Base-by-base conservation (phyloP, 2,329 filamentous ascomycete species). In the Aspergillus pseudotamarii region DNA sequence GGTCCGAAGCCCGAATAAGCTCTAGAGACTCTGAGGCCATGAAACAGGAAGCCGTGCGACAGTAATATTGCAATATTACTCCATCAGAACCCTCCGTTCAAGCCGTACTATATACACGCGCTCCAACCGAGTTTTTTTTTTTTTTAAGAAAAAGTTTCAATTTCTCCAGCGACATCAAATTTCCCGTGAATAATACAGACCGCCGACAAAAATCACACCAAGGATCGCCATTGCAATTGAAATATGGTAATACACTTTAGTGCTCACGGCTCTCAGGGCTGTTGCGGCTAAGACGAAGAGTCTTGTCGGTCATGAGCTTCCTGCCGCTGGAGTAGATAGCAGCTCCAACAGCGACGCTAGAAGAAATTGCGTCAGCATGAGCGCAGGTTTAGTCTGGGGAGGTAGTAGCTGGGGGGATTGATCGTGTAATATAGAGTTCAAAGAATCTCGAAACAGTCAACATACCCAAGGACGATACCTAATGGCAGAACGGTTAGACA, bases 261-360 rank as follows among this genome's bases (percentile, higher is more conserved):
- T 78, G 72, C 63, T 75, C 71, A 69, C 69, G 76, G 66, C 76
- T 75, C 73, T 80, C 74, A 60, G 77, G 79, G 78, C 84, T 85
- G 81, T 92, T 89, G 77, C 93, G 90, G 79, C 84, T 84, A 72
- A 98, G 88, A 78, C 95, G 93, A 74, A 99, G 91, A 74, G 91
- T 96, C 87, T 94, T 94, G 86, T 99, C 95, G 73, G 90, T 88
- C 67, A 88, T 79, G 77, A 99, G 88, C 84, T 98, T 97, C 79
- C 90, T 89, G 77, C 80, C 77, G 82, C 91, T 84, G 64, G 94
- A 95, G 87, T 96, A 98, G 78, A 84, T 79, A 73, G 91, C 95
- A 72, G 93, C 93, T 76, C 84, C 81, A 70, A 98, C 78, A 75
- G 94, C 88, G 74, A 88, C 81, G 72, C 86, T 88, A 71, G 57